Evolutionary conservation across 495 filamentous ascomycete genomes (phyloP).

Genomic region (Lasiosphaeriaceae sp.): DNA sequence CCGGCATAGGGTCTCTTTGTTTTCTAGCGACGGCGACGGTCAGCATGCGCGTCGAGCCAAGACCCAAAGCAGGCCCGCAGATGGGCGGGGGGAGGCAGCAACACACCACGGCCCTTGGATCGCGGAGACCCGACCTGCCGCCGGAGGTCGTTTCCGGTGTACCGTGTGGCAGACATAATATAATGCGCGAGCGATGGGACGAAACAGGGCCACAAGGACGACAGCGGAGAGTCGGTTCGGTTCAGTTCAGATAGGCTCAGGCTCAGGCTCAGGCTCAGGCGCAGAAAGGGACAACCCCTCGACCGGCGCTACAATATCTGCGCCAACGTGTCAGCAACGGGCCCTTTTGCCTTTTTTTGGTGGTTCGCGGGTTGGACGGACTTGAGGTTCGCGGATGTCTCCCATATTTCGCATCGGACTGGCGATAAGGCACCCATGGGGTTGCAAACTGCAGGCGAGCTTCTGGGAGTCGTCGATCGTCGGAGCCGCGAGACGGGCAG

Average conservation of each 20-base stretch:
- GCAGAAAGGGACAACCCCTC: constrained; percentile 14
- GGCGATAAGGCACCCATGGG: constrained; percentile 29
- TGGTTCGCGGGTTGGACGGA: constrained; percentile 15
- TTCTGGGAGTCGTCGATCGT: too few species aligned
- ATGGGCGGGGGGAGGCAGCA: background rate
- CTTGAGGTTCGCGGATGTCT: constrained; percentile 32
- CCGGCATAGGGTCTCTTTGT: constrained; percentile 86
- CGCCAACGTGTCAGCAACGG: constrained; percentile 7
- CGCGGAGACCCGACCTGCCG: constrained; percentile 50
- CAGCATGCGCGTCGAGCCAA: constrained; percentile 7
- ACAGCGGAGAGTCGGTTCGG: background rate
- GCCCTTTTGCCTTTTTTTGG: too few species aligned
- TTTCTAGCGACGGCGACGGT: constrained; percentile 25
- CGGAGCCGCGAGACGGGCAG: background rate
- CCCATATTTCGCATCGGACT: constrained; percentile 29
- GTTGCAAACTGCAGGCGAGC: background rate
- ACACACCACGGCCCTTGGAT: constrained; percentile 48
- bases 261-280: constrained; percentile 12
- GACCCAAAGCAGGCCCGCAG: constrained; percentile 3
- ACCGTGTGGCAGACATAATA: constrained; percentile 43
- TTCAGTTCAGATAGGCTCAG: too few species aligned
- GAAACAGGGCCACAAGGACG: background rate
- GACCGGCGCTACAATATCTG: constrained; percentile 30
- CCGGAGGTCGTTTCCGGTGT: constrained; percentile 39
- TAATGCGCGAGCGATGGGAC: constrained; percentile 5